Evolutionary conservation across 371 early-diverging fungal species (phyloP), one percentile per base, ranked within the genome.

Genomic region (Zancudomyces culisetae): DNA sequence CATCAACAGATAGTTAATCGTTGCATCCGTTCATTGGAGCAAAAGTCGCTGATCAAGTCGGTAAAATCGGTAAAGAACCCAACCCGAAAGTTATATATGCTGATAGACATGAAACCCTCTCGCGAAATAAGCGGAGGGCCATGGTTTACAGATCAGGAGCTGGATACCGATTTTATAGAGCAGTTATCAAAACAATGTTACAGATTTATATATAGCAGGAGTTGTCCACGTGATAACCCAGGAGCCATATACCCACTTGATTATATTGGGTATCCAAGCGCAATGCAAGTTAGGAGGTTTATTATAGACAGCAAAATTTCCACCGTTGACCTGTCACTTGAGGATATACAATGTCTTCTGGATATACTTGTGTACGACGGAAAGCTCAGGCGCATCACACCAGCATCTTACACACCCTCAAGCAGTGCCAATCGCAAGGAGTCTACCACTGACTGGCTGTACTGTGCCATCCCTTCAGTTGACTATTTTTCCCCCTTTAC

Each of bases 91-190:
- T 73, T 90, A 22, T 98, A 96, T 68, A 92, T 98, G 89, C 72
- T 97, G 21, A 83, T 70, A 52, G 85, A 91, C 51, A 47, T 87
- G 42, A 76, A 78, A 0, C 96, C 98, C 2, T 89, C 92, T 12
- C 80, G 78, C 27, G 95, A 95, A 57, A 74, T 98, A 10, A 93
- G 95, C 22, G 98, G 98, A 58, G 97, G 98, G 19, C 82, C 88
- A 21, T 98, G 95, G 92, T 98, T 85, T 63, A 90, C 86, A 1
- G 95, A 97, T 67, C 86, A 92, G 57, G 94, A 93, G 54, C 70
- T 98, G 55, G 98, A 98, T 70, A 74, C 74, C 2, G 90, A 89
- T 21, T 96, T 97, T 62, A 89, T 96, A 51, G 83, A 93, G 39
- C 77, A 75, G 54, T 60, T 98, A 22, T 73, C 85, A 35, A 64